These are phyloP conservation scores for Aspergillus saccharolyticus DNA, from an alignment of 495 filamentous ascomycete species.

Conservation along the genomic window DNA sequence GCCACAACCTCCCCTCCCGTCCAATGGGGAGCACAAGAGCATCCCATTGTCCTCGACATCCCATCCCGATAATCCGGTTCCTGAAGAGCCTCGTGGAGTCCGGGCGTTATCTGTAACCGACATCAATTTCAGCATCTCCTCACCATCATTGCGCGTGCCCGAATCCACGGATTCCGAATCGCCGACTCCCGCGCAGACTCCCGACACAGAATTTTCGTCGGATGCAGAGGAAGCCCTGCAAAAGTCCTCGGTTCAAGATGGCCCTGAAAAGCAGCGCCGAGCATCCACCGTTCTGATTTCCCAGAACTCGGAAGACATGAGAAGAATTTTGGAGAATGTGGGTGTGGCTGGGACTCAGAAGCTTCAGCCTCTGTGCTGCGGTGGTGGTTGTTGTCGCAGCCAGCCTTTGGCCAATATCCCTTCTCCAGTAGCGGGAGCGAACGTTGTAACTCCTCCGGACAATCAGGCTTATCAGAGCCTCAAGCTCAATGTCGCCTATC, in stretches of 20 bases:
- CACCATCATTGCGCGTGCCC: constrained; percentile 33
- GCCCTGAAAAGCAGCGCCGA: constrained; percentile 50
- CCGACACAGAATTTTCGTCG: constrained; percentile 46
- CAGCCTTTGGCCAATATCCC: constrained; percentile 44
- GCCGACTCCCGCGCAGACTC: constrained; percentile 37
- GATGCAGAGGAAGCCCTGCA: constrained; percentile 39
- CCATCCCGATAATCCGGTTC: constrained; percentile 54
- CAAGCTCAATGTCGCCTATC: constrained; percentile 65
- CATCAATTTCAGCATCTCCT: constrained; percentile 38
- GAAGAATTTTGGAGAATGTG: constrained; percentile 52
- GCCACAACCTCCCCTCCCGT: constrained; percentile 21
- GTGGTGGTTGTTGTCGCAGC: constrained; percentile 84
- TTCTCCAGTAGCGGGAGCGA: constrained; percentile 49
- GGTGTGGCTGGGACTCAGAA: constrained; percentile 44
- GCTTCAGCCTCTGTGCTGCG: constrained; percentile 71
- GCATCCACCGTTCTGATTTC: constrained; percentile 79
- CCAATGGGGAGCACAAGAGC: constrained; percentile 26
- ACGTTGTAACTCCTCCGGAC: constrained; percentile 60
- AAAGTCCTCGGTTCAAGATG: constrained; percentile 17
- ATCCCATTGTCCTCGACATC: constrained; percentile 46
- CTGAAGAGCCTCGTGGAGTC: constrained; percentile 47
- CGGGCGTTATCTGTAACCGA: constrained; percentile 37
- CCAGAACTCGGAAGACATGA: constrained; percentile 68
- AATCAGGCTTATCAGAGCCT: constrained; percentile 81
- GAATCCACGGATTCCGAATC: constrained; percentile 40